These are phyloP conservation scores for Dalbergia cochinchinensis DNA, from an alignment of 306 rosid species.

Conservation along the genomic window DNA sequence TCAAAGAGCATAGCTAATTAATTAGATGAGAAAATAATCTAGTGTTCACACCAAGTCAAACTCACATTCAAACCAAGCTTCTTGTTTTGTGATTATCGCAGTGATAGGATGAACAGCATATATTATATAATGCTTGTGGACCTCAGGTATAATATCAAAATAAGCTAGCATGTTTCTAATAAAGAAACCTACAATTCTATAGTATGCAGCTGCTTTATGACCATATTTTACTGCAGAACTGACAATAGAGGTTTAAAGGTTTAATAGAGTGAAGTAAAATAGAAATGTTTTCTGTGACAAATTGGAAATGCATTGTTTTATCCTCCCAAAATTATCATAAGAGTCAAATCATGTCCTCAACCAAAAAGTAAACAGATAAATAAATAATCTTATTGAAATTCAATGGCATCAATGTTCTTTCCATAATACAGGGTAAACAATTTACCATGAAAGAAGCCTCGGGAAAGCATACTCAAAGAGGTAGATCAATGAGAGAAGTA, in stretches of 20 bases:
- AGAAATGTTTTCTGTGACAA: neutral
- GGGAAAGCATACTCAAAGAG: conserved; percentile 59
- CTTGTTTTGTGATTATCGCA: neutral
- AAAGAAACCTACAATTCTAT: no score
- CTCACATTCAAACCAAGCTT: neutral
- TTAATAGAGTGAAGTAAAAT: conserved; percentile 2
- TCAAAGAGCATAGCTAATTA: neutral
- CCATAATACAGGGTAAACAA: conserved; percentile 20
- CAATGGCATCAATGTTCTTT: neutral
- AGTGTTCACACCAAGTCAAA: neutral
- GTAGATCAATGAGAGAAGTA: conserved; percentile 58
- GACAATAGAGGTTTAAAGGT: neutral
- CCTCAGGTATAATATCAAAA: neutral
- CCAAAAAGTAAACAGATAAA: neutral
- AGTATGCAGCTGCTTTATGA: no score
- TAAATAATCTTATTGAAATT: neutral
- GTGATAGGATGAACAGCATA: no score
- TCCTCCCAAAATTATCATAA: conserved; percentile 3
- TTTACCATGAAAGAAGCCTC: conserved; percentile 56
- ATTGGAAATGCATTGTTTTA: conserved; percentile 17
- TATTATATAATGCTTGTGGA: neutral
- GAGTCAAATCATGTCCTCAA: conserved; percentile 9
- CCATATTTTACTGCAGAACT: neutral
- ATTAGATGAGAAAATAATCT: neutral
- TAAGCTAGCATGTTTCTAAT: neutral